These are phyloP conservation scores for Tolypocladium inflatum DNA, from an alignment of 2,329 filamentous ascomycete species.

Conservation along the genomic window DNA sequence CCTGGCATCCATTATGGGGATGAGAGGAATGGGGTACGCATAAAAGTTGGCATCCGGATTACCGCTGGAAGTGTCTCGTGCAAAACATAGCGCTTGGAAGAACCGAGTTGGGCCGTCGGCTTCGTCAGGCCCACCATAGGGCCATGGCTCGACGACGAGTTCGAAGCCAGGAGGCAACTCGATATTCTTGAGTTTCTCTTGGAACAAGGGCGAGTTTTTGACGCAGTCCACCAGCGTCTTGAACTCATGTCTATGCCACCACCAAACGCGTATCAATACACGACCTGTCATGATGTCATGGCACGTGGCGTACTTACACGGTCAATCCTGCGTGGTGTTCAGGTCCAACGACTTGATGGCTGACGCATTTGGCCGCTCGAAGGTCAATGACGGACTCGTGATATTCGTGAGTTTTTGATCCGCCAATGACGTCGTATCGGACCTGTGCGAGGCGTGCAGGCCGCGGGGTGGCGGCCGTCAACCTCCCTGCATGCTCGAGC, in stretches of 20 bases:
- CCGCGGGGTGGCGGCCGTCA: constrained; percentile 14
- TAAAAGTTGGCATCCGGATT: constrained; percentile 45
- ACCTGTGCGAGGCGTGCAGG: constrained; percentile 31
- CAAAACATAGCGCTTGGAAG: constrained; percentile 25
- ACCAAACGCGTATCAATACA: not conserved
- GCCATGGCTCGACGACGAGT: constrained; percentile 23
- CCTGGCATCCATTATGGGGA: constrained; percentile 28
- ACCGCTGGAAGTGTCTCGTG: constrained; percentile 16
- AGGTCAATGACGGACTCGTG: constrained; percentile 27
- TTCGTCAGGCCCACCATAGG: constrained; percentile 18
- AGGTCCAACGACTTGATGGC: constrained; percentile 15
- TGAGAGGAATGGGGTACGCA: constrained; percentile 41
- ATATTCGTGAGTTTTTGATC: constrained; percentile 13
- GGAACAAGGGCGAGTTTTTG: constrained; percentile 17
- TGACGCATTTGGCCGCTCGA: constrained; percentile 10
- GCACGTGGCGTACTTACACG: constrained; percentile 11
- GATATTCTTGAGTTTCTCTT: constrained; percentile 18
- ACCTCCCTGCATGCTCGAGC: constrained; percentile 24
- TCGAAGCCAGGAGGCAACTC: constrained; percentile 17
- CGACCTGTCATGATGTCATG: too few relatives aligned
- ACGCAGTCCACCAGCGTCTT: constrained; percentile 21
- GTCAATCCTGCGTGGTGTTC: constrained; percentile 20
- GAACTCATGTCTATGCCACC: constrained; percentile 19
- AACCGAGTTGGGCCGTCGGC: constrained; percentile 18
- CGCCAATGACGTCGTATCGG: constrained; percentile 25